A percentile compares a stretch with the other conserved stretches of the same genome.
Conservation (phyloP, 441 rosid species). For the Manihot esculenta region DNA sequence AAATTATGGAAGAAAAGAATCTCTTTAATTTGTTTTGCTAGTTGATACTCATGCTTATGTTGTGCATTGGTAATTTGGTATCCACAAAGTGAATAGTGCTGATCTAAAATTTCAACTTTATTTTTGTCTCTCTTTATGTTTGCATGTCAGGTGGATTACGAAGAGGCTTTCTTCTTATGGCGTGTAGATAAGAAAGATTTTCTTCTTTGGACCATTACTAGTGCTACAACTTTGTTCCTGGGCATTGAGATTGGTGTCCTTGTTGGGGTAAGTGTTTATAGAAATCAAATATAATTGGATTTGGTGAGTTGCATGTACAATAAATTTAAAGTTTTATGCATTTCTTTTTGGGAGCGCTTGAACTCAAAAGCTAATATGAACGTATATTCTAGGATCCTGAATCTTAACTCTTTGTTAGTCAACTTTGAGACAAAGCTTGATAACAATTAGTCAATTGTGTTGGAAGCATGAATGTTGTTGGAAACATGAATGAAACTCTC, state of each 20-base stretch:
- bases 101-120: neutral
- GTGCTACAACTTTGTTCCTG: constrained; percentile 75
- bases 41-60: neutral
- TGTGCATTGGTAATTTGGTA: neutral
- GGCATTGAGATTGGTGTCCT: constrained; percentile 98
- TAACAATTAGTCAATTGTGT: too few relatives aligned
- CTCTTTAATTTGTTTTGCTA: neutral
- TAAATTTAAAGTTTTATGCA: neutral
- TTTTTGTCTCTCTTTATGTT: constrained; percentile 18
- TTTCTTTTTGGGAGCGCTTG: neutral
- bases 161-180: constrained; percentile 91
- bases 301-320: neutral
- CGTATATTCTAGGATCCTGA: too few relatives aligned
- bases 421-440: too few relatives aligned
- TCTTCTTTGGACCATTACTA: constrained; percentile 91
- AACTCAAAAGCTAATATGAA: neutral
- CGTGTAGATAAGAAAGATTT: constrained; percentile 91
- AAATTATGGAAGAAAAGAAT: constrained; percentile 8
- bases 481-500: constrained; percentile 2
- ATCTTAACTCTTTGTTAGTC: too few relatives aligned
- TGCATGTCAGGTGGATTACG: constrained; percentile 80
- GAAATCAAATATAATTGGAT: constrained; percentile 10
- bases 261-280: constrained; percentile 68
- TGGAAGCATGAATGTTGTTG: too few relatives aligned
- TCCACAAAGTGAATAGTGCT: neutral